Evolutionary conservation across 352 stramenopile genomes (phyloP).

Genomic region (Phytophthora pseudosyringae): DNA sequence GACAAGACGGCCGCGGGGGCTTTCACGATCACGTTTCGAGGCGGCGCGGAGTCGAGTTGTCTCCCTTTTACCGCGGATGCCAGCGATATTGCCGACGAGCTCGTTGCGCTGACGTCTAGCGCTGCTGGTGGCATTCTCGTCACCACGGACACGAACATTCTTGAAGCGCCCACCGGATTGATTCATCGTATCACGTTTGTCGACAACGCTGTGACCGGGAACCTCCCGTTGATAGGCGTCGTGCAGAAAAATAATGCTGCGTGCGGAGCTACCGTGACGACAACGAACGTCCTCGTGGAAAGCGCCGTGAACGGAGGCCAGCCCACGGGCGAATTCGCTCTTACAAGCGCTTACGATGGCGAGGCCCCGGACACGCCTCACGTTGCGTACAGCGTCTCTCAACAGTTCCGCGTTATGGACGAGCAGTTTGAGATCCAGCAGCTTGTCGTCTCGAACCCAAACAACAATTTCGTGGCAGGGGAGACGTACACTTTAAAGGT

Average conservation of each 20-base stretch:
- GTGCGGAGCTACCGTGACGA: conserved; percentile 15
- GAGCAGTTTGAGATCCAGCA: conserved; percentile 79
- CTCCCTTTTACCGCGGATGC: conserved; percentile 42
- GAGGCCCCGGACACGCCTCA: conserved; percentile 48
- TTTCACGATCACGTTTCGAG: conserved; percentile 66
- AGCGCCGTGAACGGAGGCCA: conserved; percentile 35
- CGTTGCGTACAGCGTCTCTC: conserved; percentile 61
- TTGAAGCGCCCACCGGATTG: conserved; percentile 54
- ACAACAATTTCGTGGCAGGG: conserved; percentile 38
- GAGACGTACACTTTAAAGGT: conserved; percentile 57
- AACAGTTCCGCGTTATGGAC: conserved; percentile 71
- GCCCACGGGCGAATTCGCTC: conserved; percentile 44
- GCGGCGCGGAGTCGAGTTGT: conserved; percentile 25
- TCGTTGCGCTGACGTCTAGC: conserved; percentile 46
- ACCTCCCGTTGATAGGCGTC: conserved; percentile 42
- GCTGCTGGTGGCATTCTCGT: conserved; percentile 53
- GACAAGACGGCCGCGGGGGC: conserved; percentile 25
- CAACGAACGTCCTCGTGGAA: conserved; percentile 26
- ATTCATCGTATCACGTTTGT: conserved; percentile 79
- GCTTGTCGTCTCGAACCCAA: conserved; percentile 57
- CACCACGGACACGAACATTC: conserved; percentile 45
- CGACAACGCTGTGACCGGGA: conserved; percentile 57
- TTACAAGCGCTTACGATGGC: conserved; percentile 59
- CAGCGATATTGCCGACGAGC: conserved; percentile 27
- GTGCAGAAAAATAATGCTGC: conserved; percentile 8